phyloP scores from a whole-genome alignment of 1,284 basidiomycete species.

The Coniferiporia sulphurascens region DNA sequence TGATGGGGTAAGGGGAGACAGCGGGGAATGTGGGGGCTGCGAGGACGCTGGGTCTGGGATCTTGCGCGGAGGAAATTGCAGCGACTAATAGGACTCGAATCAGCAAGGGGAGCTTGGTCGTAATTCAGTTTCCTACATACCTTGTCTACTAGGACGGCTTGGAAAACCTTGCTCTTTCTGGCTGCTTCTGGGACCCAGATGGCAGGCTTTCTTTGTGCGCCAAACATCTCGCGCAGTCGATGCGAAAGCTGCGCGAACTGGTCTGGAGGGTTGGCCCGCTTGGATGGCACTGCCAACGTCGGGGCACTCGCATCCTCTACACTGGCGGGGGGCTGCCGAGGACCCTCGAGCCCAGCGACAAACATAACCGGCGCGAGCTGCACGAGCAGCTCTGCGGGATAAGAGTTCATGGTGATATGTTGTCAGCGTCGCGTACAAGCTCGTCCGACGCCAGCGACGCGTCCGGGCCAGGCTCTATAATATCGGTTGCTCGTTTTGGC shows the following conservation, averaged over 20 bases:
- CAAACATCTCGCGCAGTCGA: slow-evolving; percentile 60
- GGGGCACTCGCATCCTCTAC: slow-evolving; percentile 17
- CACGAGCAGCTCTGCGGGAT: slow-evolving; percentile 76
- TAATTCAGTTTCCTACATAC: slow-evolving; percentile 29
- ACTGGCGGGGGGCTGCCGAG: slow-evolving; percentile 14
- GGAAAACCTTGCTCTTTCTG: slow-evolving; percentile 63
- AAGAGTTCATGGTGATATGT: slow-evolving; percentile 77
- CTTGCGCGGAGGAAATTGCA: slow-evolving; percentile 86
- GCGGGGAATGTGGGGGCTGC: slow-evolving; percentile 65
- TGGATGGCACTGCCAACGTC: slow-evolving; percentile 26
- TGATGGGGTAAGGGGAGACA: slow-evolving; percentile 83
- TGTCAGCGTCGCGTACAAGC: neutral
- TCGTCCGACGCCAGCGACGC: neutral
- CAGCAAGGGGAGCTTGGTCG: slow-evolving; percentile 1
- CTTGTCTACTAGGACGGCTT: slow-evolving; percentile 79
- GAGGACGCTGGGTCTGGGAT: slow-evolving; percentile 49
- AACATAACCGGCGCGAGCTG: slow-evolving; percentile 92
- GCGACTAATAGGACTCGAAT: slow-evolving; percentile 35
- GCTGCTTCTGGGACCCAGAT: slow-evolving; percentile 55
- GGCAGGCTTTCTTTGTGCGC: slow-evolving; percentile 54
- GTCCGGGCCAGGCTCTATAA: neutral
- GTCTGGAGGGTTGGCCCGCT: slow-evolving; percentile 38
- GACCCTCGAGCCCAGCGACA: slow-evolving; percentile 72
- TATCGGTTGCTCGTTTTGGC: neutral
- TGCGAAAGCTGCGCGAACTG: slow-evolving; percentile 48